Percentiles rank a stretch among this genome's conserved stretches.
Evolutionary conservation across 75 land plant species (phyloP).

Genomic region (Adiantum capillusveneris): DNA sequence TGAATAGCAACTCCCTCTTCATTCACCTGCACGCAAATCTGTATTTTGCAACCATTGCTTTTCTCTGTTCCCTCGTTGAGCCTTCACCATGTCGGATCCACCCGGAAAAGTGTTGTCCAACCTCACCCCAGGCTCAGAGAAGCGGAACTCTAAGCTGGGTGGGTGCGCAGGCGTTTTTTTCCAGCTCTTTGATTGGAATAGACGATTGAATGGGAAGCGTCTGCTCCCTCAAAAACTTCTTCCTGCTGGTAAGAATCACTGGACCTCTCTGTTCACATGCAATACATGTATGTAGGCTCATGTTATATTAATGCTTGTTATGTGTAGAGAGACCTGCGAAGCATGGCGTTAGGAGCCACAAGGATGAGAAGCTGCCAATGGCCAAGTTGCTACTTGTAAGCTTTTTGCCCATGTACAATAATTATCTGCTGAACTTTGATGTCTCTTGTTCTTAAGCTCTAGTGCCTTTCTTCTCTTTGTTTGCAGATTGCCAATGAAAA

Average conservation of each 20-base stretch:
- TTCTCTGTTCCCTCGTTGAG: no score
- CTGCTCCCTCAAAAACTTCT: conserved; percentile 48
- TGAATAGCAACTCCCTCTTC: no score
- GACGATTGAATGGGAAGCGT: conserved; percentile 59
- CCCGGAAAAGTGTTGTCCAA: conserved; percentile 15
- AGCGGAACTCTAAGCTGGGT: conserved; percentile 41
- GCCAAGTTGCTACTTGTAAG: conserved; percentile 46
- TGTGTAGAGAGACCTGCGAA: conserved; percentile 34
- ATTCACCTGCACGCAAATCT: no score
- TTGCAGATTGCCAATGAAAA: conserved; percentile 80
- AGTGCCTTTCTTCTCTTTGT: conserved; percentile 5
- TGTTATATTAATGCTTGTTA: no score
- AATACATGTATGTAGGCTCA: no score
- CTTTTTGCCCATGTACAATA: neutral
- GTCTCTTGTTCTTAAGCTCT: neutral
- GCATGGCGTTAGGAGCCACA: conserved; percentile 33
- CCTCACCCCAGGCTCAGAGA: conserved; percentile 14
- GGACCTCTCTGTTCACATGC: no score
- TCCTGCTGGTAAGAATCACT: conserved; percentile 47
- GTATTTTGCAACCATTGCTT: no score
- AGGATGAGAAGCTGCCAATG: conserved; percentile 39
- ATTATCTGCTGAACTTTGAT: neutral
- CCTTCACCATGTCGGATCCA: conserved; percentile 8
- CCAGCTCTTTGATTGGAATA: conserved; percentile 77
- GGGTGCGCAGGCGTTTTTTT: conserved; percentile 76